Conservation (phyloP, 805 yeast species). For the Millerozyma miso region DNA sequence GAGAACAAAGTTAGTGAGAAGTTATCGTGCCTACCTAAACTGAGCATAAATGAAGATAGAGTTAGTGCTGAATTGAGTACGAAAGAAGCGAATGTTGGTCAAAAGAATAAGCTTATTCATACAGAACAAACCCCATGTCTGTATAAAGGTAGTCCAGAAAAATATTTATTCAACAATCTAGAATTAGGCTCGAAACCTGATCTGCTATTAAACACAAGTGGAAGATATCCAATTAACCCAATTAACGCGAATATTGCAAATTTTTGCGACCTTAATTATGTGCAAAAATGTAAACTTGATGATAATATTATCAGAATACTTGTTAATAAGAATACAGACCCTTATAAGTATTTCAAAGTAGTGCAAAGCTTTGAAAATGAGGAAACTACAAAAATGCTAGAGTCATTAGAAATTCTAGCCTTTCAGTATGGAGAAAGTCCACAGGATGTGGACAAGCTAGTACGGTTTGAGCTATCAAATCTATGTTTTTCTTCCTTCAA, state of each 20-base stretch:
- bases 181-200: background rate
- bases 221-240: background rate
- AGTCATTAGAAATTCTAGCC: background rate
- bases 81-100: background rate
- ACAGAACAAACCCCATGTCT: too few species aligned
- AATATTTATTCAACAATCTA: too few species aligned
- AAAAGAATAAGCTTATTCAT: background rate
- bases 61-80: background rate
- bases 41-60: background rate
- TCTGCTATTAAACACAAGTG: background rate
- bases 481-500: background rate
- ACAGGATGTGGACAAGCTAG: background rate
- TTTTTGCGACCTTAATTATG: background rate
- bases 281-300: background rate
- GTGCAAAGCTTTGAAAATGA: background rate
- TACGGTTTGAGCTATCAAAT: constrained; percentile 1
- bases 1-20: background rate
- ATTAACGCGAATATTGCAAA: background rate
- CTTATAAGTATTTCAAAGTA: background rate
- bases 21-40: background rate
- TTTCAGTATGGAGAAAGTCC: background rate
- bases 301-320: background rate
- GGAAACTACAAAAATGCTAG: background rate
- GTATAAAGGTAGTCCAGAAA: background rate
- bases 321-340: background rate